Evolutionary conservation across 2,329 filamentous ascomycete species (phyloP), one percentile per base, ranked within the genome.

Genomic region (Pseudogymnoascus sp.): DNA sequence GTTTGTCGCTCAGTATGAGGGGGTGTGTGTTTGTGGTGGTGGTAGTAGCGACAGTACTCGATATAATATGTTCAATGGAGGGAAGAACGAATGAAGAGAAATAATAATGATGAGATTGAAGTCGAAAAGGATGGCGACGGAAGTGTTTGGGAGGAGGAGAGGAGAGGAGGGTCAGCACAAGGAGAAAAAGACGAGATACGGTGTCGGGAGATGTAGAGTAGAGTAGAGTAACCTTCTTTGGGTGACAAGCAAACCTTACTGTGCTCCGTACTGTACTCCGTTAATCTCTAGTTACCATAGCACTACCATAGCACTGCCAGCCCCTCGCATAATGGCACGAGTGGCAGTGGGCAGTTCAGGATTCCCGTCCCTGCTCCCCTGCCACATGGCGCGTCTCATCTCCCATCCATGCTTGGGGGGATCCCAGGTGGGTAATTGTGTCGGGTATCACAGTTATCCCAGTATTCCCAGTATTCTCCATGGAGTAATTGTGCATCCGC

Each of bases 371-470:
- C 44, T 55, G 44, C 44, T 33, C 44, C 44, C 48, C 48, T 55
- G 48, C 48, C 48, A 55, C 48, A 55, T 55, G 48, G 48, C 48
- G 29, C 48, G 29, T 55, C 48, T 55, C 48, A 55, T 55, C 48
- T 55, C 48, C 48, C 48, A 55, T 21, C 29, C 48, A 55, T 55
- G 48, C 48, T 21, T 21, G 21, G 21, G 29, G n/a, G 5, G 5
- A 15, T 51, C 21, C 48, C 9, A 33, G 42, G 4, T 1, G 48
- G n/a, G 48, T 12, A 33, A 33, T 33, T 55, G 44, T 55, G 42
- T 4, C n/a, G 42, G 29, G 25, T 10, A 41, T 41, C 21, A 21
- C 21, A 21, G 2, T 21, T 21, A 21, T 21, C 21, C 15, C 38
- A 12, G 17, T 41, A 41, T 21, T 21, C 9, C 21, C 17, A 5